Conservation (phyloP, 805 yeast genomes). For the Pichia ethanolica region DNA sequence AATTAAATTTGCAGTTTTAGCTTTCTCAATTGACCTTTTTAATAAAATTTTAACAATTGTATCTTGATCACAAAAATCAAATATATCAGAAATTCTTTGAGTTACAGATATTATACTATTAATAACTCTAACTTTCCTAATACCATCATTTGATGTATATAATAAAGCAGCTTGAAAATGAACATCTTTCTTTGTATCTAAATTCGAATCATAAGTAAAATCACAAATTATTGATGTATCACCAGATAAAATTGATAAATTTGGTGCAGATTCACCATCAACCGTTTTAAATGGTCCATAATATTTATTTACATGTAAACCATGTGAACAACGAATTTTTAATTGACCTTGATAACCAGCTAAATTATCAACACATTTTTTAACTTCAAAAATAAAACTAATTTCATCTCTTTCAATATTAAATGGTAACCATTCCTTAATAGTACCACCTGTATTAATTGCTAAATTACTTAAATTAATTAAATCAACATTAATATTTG, state of each 20-base stretch:
- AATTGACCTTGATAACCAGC: constrained; percentile 75
- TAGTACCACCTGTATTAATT: constrained; percentile 61
- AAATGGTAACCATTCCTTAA: constrained; percentile 61
- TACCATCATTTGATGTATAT: constrained; percentile 72
- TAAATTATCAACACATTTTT: constrained; percentile 41
- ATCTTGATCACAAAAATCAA: constrained; percentile 75
- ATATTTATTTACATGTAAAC: constrained; percentile 72
- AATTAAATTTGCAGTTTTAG: constrained; percentile 32
- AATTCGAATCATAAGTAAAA: constrained; percentile 68
- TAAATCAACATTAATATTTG: constrained; percentile 57
- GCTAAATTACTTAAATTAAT: constrained; percentile 64
- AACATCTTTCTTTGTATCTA: constrained; percentile 64
- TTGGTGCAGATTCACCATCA: constrained; percentile 27
- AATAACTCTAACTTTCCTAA: constrained; percentile 77
- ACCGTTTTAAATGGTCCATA: constrained; percentile 49
- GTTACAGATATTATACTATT: constrained; percentile 79
- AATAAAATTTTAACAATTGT: constrained; percentile 46
- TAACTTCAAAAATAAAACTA: constrained; percentile 52
- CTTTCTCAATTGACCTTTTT: constrained; percentile 37
- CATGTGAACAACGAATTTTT: constrained; percentile 81
- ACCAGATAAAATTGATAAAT: constrained; percentile 22
- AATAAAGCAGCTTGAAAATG: constrained; percentile 88
- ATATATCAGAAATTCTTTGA: constrained; percentile 62
- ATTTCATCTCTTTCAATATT: constrained; percentile 59
- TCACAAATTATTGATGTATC: constrained; percentile 65